These are phyloP conservation scores for Populus trichocarpa DNA, from an alignment of 441 rosid species.

Conservation along the genomic window DNA sequence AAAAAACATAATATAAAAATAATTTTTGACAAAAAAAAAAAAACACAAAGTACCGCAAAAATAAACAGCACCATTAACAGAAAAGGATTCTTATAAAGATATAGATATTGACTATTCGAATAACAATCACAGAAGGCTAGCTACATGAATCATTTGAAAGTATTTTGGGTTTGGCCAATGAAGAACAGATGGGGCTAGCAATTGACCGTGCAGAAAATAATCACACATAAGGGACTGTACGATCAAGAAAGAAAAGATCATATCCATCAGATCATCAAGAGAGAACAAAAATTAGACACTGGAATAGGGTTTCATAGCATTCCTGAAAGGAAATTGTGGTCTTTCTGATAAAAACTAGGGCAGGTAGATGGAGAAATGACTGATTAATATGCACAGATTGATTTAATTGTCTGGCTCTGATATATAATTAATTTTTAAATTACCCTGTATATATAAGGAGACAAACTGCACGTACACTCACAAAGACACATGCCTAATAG, in stretches of 20 bases:
- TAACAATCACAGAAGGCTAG: slow-evolving; percentile 25
- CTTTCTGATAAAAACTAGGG: neutral
- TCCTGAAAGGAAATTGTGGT: neutral
- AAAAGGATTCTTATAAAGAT: slow-evolving; percentile 44
- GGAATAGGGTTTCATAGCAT: neutral
- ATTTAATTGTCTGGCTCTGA: neutral
- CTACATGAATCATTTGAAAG: slow-evolving; percentile 8
- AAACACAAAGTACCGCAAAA: no score
- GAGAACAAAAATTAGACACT: neutral
- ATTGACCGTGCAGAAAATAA: neutral
- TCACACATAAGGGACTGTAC: neutral
- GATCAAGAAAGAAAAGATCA: neutral
- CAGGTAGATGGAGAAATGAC: neutral
- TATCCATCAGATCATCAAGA: neutral
- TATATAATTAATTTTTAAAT: neutral
- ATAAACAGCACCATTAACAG: slow-evolving; percentile 1
- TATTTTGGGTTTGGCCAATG: neutral
- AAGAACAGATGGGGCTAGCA: neutral
- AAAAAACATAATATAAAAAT: no score
- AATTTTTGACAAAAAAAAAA: no score
- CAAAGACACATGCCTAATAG: neutral
- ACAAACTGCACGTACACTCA: neutral
- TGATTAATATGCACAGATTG: neutral
- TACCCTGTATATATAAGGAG: neutral
- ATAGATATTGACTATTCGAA: slow-evolving; percentile 42